Percentiles rank a stretch among this genome's conserved stretches.
Conservation (phyloP, 2,329 filamentous ascomycete genomes). For the Metarhizium sp. region DNA sequence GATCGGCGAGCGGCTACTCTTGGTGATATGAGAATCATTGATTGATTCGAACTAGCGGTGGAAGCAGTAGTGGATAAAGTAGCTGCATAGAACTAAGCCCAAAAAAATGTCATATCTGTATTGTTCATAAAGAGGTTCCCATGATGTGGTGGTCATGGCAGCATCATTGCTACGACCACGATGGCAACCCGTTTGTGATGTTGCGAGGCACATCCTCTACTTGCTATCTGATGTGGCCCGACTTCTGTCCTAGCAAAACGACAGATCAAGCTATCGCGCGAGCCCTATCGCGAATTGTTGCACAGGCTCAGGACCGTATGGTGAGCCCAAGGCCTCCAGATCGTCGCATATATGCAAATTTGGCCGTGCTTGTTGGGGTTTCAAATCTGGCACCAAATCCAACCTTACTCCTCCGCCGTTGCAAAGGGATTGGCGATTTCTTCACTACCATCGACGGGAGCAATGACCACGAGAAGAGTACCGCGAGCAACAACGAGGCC, state of each 20-base stretch:
- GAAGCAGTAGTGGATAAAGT: not conserved
- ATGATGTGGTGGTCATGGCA: not conserved
- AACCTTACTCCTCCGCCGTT: conserved; percentile 32
- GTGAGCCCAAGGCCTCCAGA: not conserved
- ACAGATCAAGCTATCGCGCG: not conserved
- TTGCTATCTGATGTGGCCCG: not conserved
- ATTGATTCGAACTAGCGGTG: not conserved
- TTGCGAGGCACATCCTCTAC: not conserved
- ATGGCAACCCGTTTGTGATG: not conserved
- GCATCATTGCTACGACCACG: not conserved
- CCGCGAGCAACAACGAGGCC: conserved; percentile 86
- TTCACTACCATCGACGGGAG: conserved; percentile 88
- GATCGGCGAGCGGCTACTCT: not conserved
- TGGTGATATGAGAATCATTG: not conserved
- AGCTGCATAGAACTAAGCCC: not conserved
- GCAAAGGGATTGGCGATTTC: conserved; percentile 92
- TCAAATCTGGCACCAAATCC: not conserved
- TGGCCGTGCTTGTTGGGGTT: not conserved
- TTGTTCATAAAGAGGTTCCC: not conserved
- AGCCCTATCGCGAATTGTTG: not conserved
- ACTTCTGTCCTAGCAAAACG: not conserved
- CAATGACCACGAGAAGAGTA: conserved; percentile 86
- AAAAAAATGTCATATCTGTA: conserved; percentile 1
- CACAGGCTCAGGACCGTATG: not conserved
- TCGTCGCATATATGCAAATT: not conserved